Evolutionary conservation across 2,329 filamentous ascomycete species (phyloP).

Genomic region (Colletotrichum higginsianum): DNA sequence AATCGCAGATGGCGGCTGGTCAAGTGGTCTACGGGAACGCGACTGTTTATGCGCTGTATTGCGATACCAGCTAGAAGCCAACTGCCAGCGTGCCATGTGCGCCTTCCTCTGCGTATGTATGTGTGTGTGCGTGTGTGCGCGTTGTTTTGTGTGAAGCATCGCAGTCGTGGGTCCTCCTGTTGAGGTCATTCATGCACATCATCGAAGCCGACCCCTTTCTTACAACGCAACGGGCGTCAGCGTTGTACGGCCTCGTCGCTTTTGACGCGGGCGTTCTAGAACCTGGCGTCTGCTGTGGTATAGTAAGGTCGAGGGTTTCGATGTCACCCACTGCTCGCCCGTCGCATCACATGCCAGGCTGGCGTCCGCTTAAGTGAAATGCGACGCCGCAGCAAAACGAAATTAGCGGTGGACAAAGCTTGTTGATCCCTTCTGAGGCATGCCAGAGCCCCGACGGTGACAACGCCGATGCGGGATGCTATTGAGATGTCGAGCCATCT

Average conservation of each 20-base stretch:
- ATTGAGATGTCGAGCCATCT: slow-evolving; percentile 19
- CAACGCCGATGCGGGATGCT: slow-evolving; percentile 11
- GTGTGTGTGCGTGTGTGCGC: not conserved
- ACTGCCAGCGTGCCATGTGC: not conserved
- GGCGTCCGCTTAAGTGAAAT: slow-evolving; percentile 16
- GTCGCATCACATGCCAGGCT: slow-evolving; percentile 32
- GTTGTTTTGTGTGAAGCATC: not conserved
- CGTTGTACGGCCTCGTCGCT: not conserved
- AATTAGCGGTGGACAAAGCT: slow-evolving; percentile 41
- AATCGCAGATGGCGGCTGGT: not conserved
- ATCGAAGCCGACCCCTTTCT: slow-evolving; percentile 14
- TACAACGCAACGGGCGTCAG: not conserved
- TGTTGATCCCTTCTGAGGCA: slow-evolving; percentile 20
- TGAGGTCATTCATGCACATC: slow-evolving; percentile 28
- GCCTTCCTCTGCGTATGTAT: slow-evolving; percentile 15
- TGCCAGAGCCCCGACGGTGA: not conserved
- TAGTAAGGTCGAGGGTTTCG: not conserved
- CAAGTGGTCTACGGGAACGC: not conserved
- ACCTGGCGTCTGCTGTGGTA: slow-evolving; percentile 1
- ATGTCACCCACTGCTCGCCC: not conserved
- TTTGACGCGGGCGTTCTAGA: slow-evolving; percentile 12
- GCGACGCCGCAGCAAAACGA: slow-evolving; percentile 17
- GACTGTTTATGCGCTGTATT: slow-evolving; percentile 11
- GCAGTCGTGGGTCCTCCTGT: not conserved
- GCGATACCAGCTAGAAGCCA: slow-evolving; percentile 32